A percentile compares a stretch with the other conserved stretches of the same genome.
Conservation (phyloP, 78 protist species). For the Capsaspora owczarzaki region DNA sequence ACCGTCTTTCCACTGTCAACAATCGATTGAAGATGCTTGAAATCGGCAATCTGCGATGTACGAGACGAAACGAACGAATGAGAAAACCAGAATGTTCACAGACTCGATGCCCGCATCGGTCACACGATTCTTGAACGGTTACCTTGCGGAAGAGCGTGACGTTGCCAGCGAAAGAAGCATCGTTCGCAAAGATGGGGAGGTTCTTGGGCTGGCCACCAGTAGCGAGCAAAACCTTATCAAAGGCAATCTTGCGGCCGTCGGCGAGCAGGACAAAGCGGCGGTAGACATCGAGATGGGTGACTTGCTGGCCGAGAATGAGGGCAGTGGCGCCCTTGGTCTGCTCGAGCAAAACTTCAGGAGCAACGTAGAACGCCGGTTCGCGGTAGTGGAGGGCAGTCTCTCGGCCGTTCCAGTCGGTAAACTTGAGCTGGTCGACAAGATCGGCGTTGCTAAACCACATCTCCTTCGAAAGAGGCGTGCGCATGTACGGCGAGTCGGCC, state of each 20-base stretch:
- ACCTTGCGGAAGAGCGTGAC: slow-evolving; percentile 36
- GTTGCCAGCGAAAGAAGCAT: not conserved
- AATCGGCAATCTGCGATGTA: slow-evolving; percentile 46
- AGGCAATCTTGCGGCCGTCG: slow-evolving; percentile 53
- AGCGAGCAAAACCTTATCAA: slow-evolving; percentile 63
- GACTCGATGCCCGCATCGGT: not conserved
- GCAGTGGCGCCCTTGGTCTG: slow-evolving; percentile 11
- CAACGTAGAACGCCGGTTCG: not conserved
- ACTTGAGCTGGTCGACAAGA: slow-evolving; percentile 1
- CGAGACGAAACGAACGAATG: not conserved
- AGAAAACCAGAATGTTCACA: not conserved
- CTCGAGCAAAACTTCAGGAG: not conserved
- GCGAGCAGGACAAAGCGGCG: slow-evolving; percentile 25
- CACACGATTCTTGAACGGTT: not conserved
- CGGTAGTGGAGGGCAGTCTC: no score
- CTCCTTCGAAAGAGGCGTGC: slow-evolving; percentile 77
- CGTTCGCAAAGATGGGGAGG: slow-evolving; percentile 15
- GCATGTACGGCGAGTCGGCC: slow-evolving; percentile 51
- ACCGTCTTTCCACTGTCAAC: slow-evolving; percentile 21
- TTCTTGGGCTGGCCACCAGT: slow-evolving; percentile 74
- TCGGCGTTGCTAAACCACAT: slow-evolving; percentile 46
- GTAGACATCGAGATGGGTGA: slow-evolving; percentile 32
- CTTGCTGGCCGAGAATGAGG: not conserved
- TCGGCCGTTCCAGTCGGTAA: slow-evolving; percentile 28
- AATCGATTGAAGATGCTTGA: slow-evolving; percentile 21